These are phyloP conservation scores for Trypanosoma conorhini DNA, from an alignment of 208 protist genomes.

Conservation along the genomic window DNA sequence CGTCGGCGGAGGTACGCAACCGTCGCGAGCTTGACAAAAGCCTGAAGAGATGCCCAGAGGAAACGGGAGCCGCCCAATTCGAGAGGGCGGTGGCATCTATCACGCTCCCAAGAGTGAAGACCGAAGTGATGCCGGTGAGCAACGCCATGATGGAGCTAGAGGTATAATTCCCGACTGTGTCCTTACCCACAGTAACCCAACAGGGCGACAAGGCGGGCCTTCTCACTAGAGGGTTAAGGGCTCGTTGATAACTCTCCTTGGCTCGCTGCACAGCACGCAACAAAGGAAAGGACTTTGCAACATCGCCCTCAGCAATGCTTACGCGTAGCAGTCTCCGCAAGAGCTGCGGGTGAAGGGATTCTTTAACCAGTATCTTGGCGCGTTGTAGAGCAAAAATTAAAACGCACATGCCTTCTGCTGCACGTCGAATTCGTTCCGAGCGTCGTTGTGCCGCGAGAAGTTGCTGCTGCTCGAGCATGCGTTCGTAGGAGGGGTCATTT, in stretches of 20 bases:
- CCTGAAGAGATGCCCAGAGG: conserved; percentile 20
- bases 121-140: conserved; percentile 20
- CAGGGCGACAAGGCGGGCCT: conserved; percentile 26
- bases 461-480: conserved; percentile 74
- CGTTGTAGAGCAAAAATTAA: conserved; percentile 55
- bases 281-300: conserved; percentile 41
- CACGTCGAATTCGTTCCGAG: conserved; percentile 72
- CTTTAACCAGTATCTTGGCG: conserved; percentile 53
- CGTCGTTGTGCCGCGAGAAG: conserved; percentile 70
- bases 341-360: conserved; percentile 59
- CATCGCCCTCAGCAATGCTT: neutral
- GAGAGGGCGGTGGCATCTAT: conserved; percentile 9
- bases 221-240: conserved; percentile 12
- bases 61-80: conserved; percentile 26
- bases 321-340: conserved; percentile 45
- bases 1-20: neutral
- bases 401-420: conserved; percentile 40
- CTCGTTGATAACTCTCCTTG: conserved; percentile 8
- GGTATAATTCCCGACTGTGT: conserved; percentile 35
- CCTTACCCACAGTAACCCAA: conserved; percentile 37
- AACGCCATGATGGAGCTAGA: conserved; percentile 29
- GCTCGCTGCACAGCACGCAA: conserved; percentile 26
- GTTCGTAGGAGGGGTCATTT: conserved; percentile 61
- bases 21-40: conserved; percentile 3
- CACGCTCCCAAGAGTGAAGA: conserved; percentile 23